These are phyloP conservation scores for Pichia kluyveri DNA, from an alignment of 805 yeast species.

Conservation along the genomic window DNA sequence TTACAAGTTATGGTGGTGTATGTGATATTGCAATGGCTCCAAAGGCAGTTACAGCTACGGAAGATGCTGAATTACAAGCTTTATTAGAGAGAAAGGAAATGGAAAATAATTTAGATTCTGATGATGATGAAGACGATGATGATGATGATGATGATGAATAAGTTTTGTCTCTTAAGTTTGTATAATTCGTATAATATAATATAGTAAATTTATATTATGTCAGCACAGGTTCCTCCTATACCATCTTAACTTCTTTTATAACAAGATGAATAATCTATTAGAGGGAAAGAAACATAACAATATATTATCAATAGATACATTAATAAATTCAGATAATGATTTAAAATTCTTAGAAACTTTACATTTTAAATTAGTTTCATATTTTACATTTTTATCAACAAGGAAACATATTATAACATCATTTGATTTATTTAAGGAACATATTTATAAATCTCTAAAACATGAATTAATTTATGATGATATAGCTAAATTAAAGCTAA, in stretches of 20 bases:
- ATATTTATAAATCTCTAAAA: slow-evolving; percentile 42
- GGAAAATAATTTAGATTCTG: slow-evolving; percentile 79
- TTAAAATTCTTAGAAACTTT: slow-evolving; percentile 36
- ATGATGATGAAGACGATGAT: slow-evolving; percentile 42
- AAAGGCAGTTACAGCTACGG: slow-evolving; percentile 96
- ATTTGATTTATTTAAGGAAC: slow-evolving; percentile 40
- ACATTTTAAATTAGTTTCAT: slow-evolving; percentile 47
- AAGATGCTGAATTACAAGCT: slow-evolving; percentile 95
- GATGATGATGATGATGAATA: slow-evolving; percentile 22
- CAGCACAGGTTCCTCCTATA: too few relatives aligned
- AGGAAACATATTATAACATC: slow-evolving; percentile 54
- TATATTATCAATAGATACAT: background rate
- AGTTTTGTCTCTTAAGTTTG: too few relatives aligned
- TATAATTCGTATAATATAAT: too few relatives aligned
- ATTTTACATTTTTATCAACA: slow-evolving; percentile 53
- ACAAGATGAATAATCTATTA: too few relatives aligned
- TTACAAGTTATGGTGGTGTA: slow-evolving; percentile 69
- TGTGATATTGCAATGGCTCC: slow-evolving; percentile 96
- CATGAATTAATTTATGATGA: slow-evolving; percentile 40
- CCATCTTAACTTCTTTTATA: too few relatives aligned
- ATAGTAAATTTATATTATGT: background rate
- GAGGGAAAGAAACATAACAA: background rate
- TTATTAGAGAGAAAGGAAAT: slow-evolving; percentile 87
- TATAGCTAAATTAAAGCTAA: slow-evolving; percentile 49
- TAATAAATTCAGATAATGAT: background rate